These are phyloP conservation scores for Buddleja alternifolia DNA, from an alignment of 257 asterid genomes.

Conservation along the genomic window DNA sequence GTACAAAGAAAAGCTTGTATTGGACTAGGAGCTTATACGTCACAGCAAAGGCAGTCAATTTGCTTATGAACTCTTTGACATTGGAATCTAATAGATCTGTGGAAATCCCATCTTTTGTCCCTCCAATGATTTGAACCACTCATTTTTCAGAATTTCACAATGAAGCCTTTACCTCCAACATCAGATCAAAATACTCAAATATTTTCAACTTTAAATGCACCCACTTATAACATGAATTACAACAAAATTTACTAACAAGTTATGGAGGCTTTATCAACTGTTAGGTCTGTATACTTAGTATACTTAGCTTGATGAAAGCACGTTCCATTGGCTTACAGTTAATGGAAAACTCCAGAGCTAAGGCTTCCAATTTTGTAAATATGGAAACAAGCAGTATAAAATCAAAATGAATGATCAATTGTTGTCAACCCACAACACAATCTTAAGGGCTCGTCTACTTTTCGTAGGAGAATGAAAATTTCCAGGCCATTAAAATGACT, in stretches of 20 bases:
- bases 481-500: background rate
- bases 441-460: background rate
- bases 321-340: slow-evolving; percentile 7
- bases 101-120: no score
- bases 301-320: no score
- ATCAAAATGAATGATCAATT: background rate
- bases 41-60: slow-evolving; percentile 3
- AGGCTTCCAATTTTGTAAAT: background rate
- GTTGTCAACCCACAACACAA: background rate
- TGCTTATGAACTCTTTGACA: background rate
- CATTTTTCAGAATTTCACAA: slow-evolving; percentile 9
- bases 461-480: background rate
- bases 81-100: background rate
- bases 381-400: background rate
- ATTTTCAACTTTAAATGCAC: slow-evolving; percentile 8
- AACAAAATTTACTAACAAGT: background rate
- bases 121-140: no score
- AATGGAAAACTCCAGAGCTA: background rate
- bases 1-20: slow-evolving; percentile 1
- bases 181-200: background rate
- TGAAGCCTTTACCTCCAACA: slow-evolving; percentile 9
- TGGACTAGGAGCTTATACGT: slow-evolving; percentile 1
- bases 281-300: slow-evolving; percentile 1
- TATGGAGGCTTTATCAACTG: background rate
- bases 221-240: background rate